These are phyloP conservation scores for Acaromyces ingoldii DNA, from an alignment of 1,284 basidiomycete species.

Conservation along the genomic window DNA sequence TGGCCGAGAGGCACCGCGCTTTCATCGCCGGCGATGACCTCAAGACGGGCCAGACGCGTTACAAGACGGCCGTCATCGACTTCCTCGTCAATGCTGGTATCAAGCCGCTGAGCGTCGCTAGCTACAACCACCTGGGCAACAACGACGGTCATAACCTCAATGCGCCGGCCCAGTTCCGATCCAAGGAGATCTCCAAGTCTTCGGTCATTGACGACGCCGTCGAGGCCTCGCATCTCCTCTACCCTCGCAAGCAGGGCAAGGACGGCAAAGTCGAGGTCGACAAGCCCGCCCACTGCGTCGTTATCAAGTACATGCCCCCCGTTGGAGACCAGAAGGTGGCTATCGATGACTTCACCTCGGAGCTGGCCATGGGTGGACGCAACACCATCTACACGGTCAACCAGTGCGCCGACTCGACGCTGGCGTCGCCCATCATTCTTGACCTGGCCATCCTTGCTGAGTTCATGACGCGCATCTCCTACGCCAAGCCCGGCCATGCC, in stretches of 20 bases:
- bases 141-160: conserved; percentile 92
- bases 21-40: conserved; percentile 98
- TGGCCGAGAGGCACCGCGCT: conserved; percentile 80
- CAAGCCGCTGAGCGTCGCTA: conserved; percentile 92
- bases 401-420: conserved; percentile 71
- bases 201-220: conserved; percentile 77
- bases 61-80: conserved; percentile 85
- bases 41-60: conserved; percentile 62
- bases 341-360: conserved; percentile 98
- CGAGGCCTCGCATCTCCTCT: conserved; percentile 76
- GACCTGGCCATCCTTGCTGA: conserved; percentile 91
- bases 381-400: conserved; percentile 46
- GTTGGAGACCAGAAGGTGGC: conserved; percentile 82
- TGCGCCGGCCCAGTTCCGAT: conserved; percentile 87
- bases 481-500: conserved; percentile 56
- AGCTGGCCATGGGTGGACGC: conserved; percentile 62
- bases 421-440: conserved; percentile 91
- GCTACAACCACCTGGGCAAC: conserved; percentile 98
- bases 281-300: conserved; percentile 92
- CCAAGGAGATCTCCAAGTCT: conserved; percentile 84
- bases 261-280: conserved; percentile 55
- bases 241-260: conserved; percentile 53
- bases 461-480: conserved; percentile 83
- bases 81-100: conserved; percentile 98
- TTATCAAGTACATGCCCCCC: conserved; percentile 63